Percentiles rank a stretch among this genome's conserved stretches.
phyloP scores from a whole-genome alignment of 2,329 filamentous ascomycete genomes.

The Didymella pomorum region DNA sequence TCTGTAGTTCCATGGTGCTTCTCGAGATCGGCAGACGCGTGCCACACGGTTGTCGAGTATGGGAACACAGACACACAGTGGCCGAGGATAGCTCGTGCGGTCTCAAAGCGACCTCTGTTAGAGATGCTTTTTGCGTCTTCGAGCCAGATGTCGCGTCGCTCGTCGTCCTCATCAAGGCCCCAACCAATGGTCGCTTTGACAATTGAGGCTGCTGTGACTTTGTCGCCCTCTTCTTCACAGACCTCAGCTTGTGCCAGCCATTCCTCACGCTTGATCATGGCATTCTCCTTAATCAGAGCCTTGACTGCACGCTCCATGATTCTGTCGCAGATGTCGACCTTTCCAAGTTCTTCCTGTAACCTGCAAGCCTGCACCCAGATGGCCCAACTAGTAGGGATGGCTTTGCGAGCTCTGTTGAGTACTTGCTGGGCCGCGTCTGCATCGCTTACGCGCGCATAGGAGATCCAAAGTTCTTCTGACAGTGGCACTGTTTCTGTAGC shows the following conservation, averaged over 20 bases:
- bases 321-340: conserved; percentile 75
- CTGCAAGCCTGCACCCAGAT: conserved; percentile 96
- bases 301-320: conserved; percentile 96
- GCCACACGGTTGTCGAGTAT: conserved; percentile 87
- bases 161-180: conserved; percentile 93
- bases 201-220: conserved; percentile 86
- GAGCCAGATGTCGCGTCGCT: conserved; percentile 94
- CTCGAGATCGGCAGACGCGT: conserved; percentile 89
- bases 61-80: conserved; percentile 90
- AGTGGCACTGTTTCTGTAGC: conserved; percentile 94
- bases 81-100: conserved; percentile 90
- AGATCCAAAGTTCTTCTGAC: conserved; percentile 94
- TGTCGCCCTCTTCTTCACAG: conserved; percentile 89
- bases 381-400: conserved; percentile 89
- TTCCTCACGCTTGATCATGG: conserved; percentile 96
- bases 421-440: conserved; percentile 94
- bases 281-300: conserved; percentile 85
- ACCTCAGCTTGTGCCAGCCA: conserved; percentile 96
- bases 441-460: conserved; percentile 85
- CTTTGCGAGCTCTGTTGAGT: conserved; percentile 92
- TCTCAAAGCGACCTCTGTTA: conserved; percentile 83
- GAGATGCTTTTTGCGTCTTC: conserved; percentile 89
- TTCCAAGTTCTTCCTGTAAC: conserved; percentile 88
- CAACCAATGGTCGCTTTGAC: conserved; percentile 92
- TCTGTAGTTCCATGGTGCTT: conserved; percentile 87